A percentile compares a stretch with the other conserved stretches of the same genome.
Conservation (phyloP, 1,284 basidiomycete genomes). For the Heterobasidion annosum region DNA sequence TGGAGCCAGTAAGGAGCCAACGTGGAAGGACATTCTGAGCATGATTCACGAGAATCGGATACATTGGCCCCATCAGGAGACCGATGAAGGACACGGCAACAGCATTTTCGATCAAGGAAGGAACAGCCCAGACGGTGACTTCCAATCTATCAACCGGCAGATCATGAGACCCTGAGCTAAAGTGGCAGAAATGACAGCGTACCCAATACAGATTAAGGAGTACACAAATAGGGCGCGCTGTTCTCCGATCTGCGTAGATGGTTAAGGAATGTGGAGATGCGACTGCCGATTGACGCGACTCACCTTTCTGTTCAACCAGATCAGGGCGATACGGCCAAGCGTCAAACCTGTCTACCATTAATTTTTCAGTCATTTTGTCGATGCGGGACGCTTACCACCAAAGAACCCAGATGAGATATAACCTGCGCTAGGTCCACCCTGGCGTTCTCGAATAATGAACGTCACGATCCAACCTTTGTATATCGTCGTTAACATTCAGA, state of each 20-base stretch:
- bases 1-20: constrained; percentile 54
- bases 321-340: constrained; percentile 42
- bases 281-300: constrained; percentile 1
- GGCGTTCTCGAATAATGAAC: constrained; percentile 31
- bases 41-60: constrained; percentile 59
- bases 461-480: constrained; percentile 52
- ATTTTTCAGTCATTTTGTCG: neutral
- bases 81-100: constrained; percentile 52
- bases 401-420: constrained; percentile 31
- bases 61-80: constrained; percentile 35
- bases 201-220: constrained; percentile 41
- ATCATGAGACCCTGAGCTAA: neutral
- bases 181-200: constrained; percentile 13
- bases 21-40: constrained; percentile 47
- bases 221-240: constrained; percentile 44
- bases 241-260: constrained; percentile 38
- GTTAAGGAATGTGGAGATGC: neutral
- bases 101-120: constrained; percentile 49
- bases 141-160: constrained; percentile 29
- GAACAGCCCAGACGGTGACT: constrained; percentile 55
- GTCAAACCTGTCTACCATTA: constrained; percentile 33
- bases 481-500: neutral
- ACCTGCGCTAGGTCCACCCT: constrained; percentile 21
- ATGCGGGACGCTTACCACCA: constrained; percentile 15
- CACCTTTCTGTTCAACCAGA: constrained; percentile 53